These are phyloP conservation scores for Carex parvula DNA, from an alignment of 176 grass and related monocot genomes.

Conservation along the genomic window DNA sequence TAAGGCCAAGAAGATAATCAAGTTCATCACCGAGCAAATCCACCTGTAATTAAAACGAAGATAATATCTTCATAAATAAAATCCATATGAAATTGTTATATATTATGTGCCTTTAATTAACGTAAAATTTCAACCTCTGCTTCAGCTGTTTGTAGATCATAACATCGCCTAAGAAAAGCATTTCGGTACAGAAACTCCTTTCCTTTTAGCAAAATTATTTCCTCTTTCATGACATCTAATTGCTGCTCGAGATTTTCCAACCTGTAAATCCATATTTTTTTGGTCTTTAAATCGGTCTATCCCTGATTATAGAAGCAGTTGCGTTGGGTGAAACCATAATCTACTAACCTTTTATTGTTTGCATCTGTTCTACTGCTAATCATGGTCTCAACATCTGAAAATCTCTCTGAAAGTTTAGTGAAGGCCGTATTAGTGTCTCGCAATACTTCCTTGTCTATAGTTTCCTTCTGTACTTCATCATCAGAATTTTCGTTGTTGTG, in stretches of 20 bases:
- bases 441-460: conserved; percentile 4
- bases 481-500: background rate
- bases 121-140: conserved; percentile 40
- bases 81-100: background rate
- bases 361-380: conserved; percentile 26
- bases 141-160: conserved; percentile 65
- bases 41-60: conserved; percentile 35
- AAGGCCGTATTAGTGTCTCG: background rate
- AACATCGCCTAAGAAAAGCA: conserved; percentile 49
- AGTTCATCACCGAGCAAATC: conserved; percentile 70
- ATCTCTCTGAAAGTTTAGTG: conserved; percentile 11
- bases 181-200: conserved; percentile 40
- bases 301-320: background rate
- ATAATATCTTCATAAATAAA: background rate
- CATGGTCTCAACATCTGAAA: conserved; percentile 27
- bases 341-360: conserved; percentile 42
- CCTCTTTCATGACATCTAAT: conserved; percentile 16
- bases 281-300: background rate
- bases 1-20: conserved; percentile 45
- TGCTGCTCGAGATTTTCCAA: conserved; percentile 35
- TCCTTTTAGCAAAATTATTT: conserved; percentile 41
- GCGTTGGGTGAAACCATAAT: background rate
- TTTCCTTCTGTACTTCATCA: background rate
- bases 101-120: background rate
- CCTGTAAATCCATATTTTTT: conserved; percentile 32